Evolutionary conservation across 1,139 yeast species (phyloP).

Genomic region (Magnusiomyces magnusii): DNA sequence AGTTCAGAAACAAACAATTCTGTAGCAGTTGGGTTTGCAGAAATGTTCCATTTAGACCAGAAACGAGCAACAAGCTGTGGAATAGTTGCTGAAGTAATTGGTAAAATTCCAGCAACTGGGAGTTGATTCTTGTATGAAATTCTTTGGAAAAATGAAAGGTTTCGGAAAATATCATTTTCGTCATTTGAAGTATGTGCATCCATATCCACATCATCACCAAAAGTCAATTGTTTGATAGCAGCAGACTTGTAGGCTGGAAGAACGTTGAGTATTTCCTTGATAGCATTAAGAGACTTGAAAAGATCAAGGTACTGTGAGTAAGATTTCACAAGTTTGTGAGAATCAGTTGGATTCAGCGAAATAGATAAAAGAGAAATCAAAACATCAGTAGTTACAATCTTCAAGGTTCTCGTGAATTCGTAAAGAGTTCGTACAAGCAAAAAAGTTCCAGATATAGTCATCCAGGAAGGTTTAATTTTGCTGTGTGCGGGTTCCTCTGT

Average conservation of each 20-base stretch:
- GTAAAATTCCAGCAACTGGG: background rate
- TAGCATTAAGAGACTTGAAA: constrained; percentile 5
- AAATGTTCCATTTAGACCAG: background rate
- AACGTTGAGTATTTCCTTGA: background rate
- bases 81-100: background rate
- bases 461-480: background rate
- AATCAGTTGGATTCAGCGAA: background rate
- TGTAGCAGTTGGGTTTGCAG: constrained; percentile 1
- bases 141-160: background rate
- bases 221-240: background rate
- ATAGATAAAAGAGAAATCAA: constrained; percentile 19
- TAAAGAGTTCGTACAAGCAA: constrained; percentile 17
- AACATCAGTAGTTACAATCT: constrained; percentile 20
- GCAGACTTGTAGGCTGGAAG: background rate
- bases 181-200: background rate
- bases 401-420: constrained; percentile 18
- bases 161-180: background rate
- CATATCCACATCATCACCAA: background rate
- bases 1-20: constrained; percentile 6
- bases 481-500: background rate
- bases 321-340: background rate
- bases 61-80: background rate
- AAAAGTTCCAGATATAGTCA: constrained; percentile 20
- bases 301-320: background rate
- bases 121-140: background rate